Conservation (phyloP, 345 rosid species). For the Schrenkiella parvula region DNA sequence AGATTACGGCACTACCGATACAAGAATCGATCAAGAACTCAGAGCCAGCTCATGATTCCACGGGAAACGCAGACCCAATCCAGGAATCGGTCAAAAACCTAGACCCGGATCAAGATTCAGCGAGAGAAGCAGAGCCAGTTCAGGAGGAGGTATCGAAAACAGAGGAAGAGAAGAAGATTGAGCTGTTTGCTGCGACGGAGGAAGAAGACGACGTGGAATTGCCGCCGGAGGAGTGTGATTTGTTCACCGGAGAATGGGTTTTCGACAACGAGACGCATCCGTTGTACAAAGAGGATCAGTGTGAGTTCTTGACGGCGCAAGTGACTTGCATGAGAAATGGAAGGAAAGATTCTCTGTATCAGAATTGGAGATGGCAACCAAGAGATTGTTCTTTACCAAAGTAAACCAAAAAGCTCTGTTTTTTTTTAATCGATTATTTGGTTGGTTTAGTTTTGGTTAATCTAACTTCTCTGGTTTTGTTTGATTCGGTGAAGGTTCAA, state of each 20-base stretch:
- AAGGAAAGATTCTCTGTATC: slow-evolving; percentile 70
- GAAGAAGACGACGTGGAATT: slow-evolving; percentile 51
- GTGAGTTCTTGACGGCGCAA: slow-evolving; percentile 79
- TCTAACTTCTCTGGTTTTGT: background rate
- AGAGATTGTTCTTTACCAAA: slow-evolving; percentile 80
- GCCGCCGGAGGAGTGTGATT: slow-evolving; percentile 84
- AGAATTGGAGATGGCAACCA: slow-evolving; percentile 98
- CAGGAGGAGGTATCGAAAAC: slow-evolving; percentile 11
- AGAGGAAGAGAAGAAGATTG: slow-evolving; percentile 29
- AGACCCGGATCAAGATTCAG: slow-evolving; percentile 12
- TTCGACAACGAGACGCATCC: slow-evolving; percentile 67
- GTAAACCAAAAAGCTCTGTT: slow-evolving; percentile 35
- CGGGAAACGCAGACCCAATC: slow-evolving; percentile 34
- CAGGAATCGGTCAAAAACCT: slow-evolving; percentile 27
- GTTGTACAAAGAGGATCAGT: slow-evolving; percentile 76
- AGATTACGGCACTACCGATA: slow-evolving; percentile 6
- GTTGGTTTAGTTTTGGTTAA: background rate
- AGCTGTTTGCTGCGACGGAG: slow-evolving; percentile 18
- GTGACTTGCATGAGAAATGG: slow-evolving; percentile 95
- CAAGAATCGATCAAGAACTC: slow-evolving; percentile 39
- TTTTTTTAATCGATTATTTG: background rate
- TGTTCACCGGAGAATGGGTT: slow-evolving; percentile 88
- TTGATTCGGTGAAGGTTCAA: slow-evolving; percentile 51
- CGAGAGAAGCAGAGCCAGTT: slow-evolving; percentile 6
- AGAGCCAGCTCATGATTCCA: slow-evolving; percentile 3